phyloP scores from a whole-genome alignment of 768 basidiomycete genomes.

The Podaxis mareebaensis region DNA sequence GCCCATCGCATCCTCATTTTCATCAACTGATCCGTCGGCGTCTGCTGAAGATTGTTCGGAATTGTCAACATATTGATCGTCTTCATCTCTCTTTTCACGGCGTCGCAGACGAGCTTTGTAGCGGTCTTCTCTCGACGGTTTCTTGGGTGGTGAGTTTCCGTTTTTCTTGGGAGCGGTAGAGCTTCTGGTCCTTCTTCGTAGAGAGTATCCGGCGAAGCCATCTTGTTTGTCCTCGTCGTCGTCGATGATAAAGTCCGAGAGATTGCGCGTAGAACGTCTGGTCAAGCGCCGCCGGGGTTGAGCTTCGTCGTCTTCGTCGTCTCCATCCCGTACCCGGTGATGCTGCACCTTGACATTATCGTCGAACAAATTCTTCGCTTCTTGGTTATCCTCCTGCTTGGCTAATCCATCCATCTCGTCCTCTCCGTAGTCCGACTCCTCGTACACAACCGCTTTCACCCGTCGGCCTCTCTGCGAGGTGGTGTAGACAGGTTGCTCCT shows the following conservation, averaged over 20 bases:
- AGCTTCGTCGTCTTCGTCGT: conserved; percentile 24
- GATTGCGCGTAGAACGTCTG: neutral
- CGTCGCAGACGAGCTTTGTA: conserved; percentile 38
- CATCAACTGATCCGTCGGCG: conserved; percentile 61
- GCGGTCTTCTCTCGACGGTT: neutral
- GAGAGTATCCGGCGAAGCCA: conserved; percentile 4
- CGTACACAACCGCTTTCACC: conserved; percentile 40
- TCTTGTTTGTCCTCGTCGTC: conserved; percentile 29
- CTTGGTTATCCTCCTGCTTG: conserved; percentile 16
- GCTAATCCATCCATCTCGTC: conserved; percentile 22
- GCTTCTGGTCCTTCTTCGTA: conserved; percentile 7
- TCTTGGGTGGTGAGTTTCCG: neutral
- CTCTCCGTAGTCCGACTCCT: conserved; percentile 42
- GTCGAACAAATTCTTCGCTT: conserved; percentile 25
- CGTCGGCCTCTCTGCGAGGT: conserved; percentile 43
- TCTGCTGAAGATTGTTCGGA: conserved; percentile 48
- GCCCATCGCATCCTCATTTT: conserved; percentile 44
- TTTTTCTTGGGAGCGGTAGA: conserved; percentile 14
- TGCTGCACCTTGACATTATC: conserved; percentile 28
- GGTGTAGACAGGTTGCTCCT: conserved; percentile 26
- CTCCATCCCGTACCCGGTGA: conserved; percentile 22
- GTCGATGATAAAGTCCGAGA: conserved; percentile 19
- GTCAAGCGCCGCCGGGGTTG: neutral
- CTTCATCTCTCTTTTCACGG: conserved; percentile 40
- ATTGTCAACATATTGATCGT: conserved; percentile 49